phyloP scores from a whole-genome alignment of 2,329 filamentous ascomycete genomes.

The Arthrobotrys pseudoclavata region DNA sequence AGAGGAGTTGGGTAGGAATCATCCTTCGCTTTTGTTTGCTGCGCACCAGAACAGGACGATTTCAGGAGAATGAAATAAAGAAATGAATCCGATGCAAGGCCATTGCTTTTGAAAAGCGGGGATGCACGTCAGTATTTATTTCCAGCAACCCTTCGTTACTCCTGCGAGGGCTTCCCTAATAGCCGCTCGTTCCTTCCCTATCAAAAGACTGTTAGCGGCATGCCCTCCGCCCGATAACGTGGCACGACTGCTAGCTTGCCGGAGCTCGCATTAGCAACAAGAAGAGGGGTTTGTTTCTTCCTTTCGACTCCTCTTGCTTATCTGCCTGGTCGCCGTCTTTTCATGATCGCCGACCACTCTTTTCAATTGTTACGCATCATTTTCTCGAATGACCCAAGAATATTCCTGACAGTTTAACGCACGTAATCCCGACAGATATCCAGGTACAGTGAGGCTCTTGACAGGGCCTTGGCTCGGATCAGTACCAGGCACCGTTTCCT shows the following conservation, averaged over 20 bases:
- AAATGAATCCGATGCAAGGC: constrained; percentile 45
- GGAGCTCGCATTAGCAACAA: constrained; percentile 53
- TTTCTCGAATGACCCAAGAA: constrained; percentile 58
- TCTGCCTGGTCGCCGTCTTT: constrained; percentile 60
- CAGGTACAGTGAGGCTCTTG: constrained; percentile 60
- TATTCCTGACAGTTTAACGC: constrained; percentile 56
- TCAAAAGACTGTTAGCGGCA: constrained; percentile 52
- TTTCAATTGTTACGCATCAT: constrained; percentile 60
- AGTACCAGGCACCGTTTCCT: constrained; percentile 46
- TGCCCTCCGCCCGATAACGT: constrained; percentile 59
- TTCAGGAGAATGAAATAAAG: constrained; percentile 51
- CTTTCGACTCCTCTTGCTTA: constrained; percentile 58
- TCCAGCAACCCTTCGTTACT: constrained; percentile 39
- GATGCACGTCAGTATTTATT: constrained; percentile 59
- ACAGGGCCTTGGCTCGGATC: constrained; percentile 59
- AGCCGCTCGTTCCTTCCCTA: constrained; percentile 47
- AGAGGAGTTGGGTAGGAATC: constrained; percentile 23
- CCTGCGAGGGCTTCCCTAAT: constrained; percentile 26
- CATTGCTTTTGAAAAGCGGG: constrained; percentile 58
- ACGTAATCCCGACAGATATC: constrained; percentile 58
- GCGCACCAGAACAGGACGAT: constrained; percentile 48
- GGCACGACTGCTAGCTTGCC: constrained; percentile 57
- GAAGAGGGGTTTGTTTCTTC: constrained; percentile 58
- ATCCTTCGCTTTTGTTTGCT: constrained; percentile 52
- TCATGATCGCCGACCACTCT: constrained; percentile 60